A percentile compares a stretch with the other conserved stretches of the same genome.
Conservation (phyloP, 352 stramenopile species). For the Globisporangium solare region DNA sequence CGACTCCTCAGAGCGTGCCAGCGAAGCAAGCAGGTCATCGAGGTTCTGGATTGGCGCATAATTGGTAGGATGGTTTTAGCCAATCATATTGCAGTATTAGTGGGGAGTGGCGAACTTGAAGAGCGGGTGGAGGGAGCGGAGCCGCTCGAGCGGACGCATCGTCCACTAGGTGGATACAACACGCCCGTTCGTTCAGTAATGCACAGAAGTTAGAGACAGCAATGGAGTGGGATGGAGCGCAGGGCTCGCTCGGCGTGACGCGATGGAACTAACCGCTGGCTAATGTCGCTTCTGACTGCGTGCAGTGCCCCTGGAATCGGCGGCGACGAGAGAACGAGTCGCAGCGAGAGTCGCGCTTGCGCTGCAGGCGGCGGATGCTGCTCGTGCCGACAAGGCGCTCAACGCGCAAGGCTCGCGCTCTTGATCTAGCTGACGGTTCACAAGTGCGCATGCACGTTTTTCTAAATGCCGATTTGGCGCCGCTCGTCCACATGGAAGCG, state of each 20-base stretch:
- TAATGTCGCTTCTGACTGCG: no score
- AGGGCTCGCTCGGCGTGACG: slow-evolving; percentile 8
- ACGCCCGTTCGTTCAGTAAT: not conserved
- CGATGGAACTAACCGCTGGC: not conserved
- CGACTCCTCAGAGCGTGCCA: slow-evolving; percentile 8
- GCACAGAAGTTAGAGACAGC: not conserved
- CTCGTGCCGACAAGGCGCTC: slow-evolving; percentile 8
- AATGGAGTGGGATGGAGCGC: not conserved
- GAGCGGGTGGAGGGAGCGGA: no score
- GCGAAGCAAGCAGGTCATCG: slow-evolving; percentile 24
- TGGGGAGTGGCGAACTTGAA: no score
- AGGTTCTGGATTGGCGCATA: slow-evolving; percentile 39
- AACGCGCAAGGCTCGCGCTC: slow-evolving; percentile 19
- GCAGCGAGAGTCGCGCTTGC: slow-evolving; percentile 11
- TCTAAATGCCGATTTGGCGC: not conserved
- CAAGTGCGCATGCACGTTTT: not conserved
- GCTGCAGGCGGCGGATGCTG: slow-evolving; percentile 6
- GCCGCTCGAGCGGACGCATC: no score
- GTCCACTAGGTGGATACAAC: no score
- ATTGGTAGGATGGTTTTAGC: slow-evolving; percentile 1
- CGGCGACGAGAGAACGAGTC: slow-evolving; percentile 16
- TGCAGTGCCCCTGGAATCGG: slow-evolving; percentile 17
- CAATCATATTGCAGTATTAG: slow-evolving; percentile 3
- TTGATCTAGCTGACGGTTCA: not conserved
- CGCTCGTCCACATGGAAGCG: slow-evolving; percentile 1